Evolutionary conservation across 140 eudicot genomes (phyloP).

Genomic region (Stevia rebaudiana): DNA sequence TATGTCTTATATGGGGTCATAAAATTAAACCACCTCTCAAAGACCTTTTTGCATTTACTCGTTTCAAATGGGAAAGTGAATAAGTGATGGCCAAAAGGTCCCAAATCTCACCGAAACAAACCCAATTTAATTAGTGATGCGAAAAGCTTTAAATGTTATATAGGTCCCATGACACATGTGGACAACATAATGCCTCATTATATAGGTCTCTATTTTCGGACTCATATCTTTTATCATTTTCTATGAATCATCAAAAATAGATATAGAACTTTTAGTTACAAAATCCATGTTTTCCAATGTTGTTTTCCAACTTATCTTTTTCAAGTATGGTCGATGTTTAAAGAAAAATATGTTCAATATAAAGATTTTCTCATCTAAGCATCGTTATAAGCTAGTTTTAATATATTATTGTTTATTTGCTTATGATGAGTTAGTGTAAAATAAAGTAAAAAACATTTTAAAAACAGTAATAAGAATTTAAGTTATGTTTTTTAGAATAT

Average conservation of each 20-base stretch:
- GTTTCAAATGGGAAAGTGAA: neutral
- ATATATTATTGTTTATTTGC: no score
- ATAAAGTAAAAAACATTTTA: no score
- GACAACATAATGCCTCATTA: slow-evolving; percentile 18
- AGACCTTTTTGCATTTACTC: slow-evolving; percentile 29
- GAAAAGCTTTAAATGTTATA: neutral
- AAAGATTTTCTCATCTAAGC: no score
- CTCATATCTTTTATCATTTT: neutral
- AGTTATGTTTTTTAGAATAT: no score
- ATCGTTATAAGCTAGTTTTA: no score
- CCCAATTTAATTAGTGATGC: slow-evolving; percentile 15
- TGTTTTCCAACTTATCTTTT: no score
- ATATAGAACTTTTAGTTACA: neutral
- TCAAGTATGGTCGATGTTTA: no score
- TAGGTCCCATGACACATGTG: slow-evolving; percentile 27
- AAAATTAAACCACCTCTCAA: neutral
- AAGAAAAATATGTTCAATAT: no score
- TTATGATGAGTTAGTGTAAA: no score
- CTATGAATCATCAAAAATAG: neutral
- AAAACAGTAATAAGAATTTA: no score
- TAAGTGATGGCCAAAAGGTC: slow-evolving; percentile 14
- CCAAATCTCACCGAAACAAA: slow-evolving; percentile 7
- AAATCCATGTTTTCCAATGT: no score
- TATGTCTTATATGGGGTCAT: neutral
- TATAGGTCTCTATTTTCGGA: neutral